Percentiles rank a stretch among this genome's conserved stretches.
phyloP scores from a whole-genome alignment of 228 moss, liverwort and hornwort genomes.

The Sphagnum magellanicum region DNA sequence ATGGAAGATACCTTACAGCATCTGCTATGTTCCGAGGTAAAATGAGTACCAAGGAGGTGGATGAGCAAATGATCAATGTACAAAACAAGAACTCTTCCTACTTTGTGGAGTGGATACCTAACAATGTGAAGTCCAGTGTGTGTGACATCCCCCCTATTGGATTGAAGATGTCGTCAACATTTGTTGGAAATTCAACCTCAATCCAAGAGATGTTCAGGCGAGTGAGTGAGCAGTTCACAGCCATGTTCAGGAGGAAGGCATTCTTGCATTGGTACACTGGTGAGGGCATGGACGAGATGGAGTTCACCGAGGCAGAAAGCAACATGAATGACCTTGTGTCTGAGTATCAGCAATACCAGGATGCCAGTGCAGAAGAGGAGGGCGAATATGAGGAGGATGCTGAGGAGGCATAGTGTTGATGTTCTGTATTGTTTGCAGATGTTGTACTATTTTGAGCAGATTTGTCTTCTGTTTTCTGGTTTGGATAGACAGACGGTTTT shows the following conservation, averaged over 20 bases:
- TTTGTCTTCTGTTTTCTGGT: no score
- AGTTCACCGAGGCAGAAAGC: slow-evolving; percentile 15
- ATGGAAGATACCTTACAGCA: slow-evolving; percentile 1
- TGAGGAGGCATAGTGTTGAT: not conserved
- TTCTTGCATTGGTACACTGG: slow-evolving; percentile 14
- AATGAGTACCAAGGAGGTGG: slow-evolving; percentile 26
- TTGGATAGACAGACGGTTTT: no score
- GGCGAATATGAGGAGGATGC: not conserved
- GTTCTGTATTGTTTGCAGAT: not conserved
- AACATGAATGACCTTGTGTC: slow-evolving; percentile 13
- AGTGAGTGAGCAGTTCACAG: slow-evolving; percentile 11
- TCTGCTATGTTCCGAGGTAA: slow-evolving; percentile 1
- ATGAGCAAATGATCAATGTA: slow-evolving; percentile 15
- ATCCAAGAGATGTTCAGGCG: slow-evolving; percentile 13
- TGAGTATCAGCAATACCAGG: slow-evolving; percentile 12
- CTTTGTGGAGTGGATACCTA: slow-evolving; percentile 23
- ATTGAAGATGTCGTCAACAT: slow-evolving; percentile 48
- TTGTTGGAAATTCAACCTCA: slow-evolving; percentile 34
- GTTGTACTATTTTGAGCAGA: no score
- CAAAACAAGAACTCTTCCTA: slow-evolving; percentile 9
- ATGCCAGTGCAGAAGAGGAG: slow-evolving; percentile 8
- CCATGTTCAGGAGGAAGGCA: slow-evolving; percentile 12
- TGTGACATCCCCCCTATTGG: slow-evolving; percentile 1
- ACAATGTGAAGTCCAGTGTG: slow-evolving; percentile 3
- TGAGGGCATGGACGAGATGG: slow-evolving; percentile 13